Evolutionary conservation across 2,329 filamentous ascomycete genomes (phyloP).

Genomic region (Cryphonectria radicalis): DNA sequence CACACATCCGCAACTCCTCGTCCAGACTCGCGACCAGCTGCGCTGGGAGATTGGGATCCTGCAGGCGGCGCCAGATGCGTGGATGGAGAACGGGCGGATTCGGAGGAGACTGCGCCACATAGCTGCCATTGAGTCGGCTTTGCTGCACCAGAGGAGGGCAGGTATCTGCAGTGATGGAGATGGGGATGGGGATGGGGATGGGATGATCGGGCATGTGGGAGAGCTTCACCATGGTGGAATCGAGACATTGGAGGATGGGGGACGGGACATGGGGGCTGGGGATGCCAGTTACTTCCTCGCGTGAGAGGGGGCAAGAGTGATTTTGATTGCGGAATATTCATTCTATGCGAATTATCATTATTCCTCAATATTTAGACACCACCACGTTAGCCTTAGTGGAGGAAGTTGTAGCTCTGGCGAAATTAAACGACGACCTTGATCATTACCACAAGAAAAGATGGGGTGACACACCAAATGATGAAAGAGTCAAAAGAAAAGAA

Average conservation of each 20-base stretch:
- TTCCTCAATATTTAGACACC: too few species aligned
- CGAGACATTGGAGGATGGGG: too few species aligned
- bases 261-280: neutral
- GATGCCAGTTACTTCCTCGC: neutral
- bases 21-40: slow-evolving; percentile 1
- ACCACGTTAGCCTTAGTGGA: too few species aligned
- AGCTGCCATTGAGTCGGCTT: neutral
- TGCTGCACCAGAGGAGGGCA: neutral
- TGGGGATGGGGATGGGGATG: neutral
- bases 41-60: neutral
- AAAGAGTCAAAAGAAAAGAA: too few species aligned
- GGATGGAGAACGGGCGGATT: slow-evolving; percentile 8
- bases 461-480: too few species aligned
- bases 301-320: neutral
- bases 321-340: too few species aligned
- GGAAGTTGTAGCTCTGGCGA: too few species aligned
- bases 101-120: neutral
- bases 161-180: neutral
- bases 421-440: too few species aligned
- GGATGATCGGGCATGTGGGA: neutral
- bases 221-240: too few species aligned
- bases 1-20: neutral
- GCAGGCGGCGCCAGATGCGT: neutral
- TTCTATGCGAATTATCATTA: too few species aligned
- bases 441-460: too few species aligned